Base-by-base conservation (phyloP, 495 filamentous ascomycete genomes). In the Chaetomium fimeti region DNA sequence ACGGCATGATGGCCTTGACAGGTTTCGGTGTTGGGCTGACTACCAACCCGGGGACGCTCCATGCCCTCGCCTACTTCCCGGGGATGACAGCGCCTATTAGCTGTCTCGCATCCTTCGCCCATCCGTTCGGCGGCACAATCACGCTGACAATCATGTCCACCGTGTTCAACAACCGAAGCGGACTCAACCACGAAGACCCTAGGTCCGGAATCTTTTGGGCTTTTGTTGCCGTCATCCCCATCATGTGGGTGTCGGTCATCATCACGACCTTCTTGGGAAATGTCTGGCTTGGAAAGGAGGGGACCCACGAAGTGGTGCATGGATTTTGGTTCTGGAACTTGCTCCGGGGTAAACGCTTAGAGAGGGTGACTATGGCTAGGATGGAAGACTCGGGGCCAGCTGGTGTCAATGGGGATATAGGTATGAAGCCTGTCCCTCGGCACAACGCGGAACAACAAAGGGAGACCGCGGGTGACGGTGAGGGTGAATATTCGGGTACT, bases 1-100 rank as follows among this genome's bases (percentile, higher is more conserved):
- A 81, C 66, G 85, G 81, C 48, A 86, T 87, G 81, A 81, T 89
- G 75, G 84, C 79, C 0, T 67, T 89, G 1, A 77, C 83, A 0
- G 85, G 86, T 13, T 77, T 72, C 1, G 85, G 86, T 0, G 84
- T 83, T 0, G 86, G 84, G n/a, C 82, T 85, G 76, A 70, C 59
- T 18, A 63, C 68, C 42, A 74, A 69, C 61, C 66, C 68, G 0
- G 64, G 68, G 2, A 60, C 65, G 8, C 74, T 88, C 0, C 86
- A 89, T 63, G 81, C 73, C 0, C 72, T 81, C 0, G 86, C 80
- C 0, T 81, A 82, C 68, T 85, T 83, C 68, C 84, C 81, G 0
- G 71, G 74, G 7, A 69, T 75, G 27, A 83, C 85, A 5, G 77
- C 84, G 0, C 69, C 78, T 4, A 80, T 85, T 1, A 76, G 82